A percentile compares a stretch with the other conserved stretches of the same genome.
phyloP scores from a whole-genome alignment of 2,329 filamentous ascomycete genomes.

The Canariomyces notabilis region DNA sequence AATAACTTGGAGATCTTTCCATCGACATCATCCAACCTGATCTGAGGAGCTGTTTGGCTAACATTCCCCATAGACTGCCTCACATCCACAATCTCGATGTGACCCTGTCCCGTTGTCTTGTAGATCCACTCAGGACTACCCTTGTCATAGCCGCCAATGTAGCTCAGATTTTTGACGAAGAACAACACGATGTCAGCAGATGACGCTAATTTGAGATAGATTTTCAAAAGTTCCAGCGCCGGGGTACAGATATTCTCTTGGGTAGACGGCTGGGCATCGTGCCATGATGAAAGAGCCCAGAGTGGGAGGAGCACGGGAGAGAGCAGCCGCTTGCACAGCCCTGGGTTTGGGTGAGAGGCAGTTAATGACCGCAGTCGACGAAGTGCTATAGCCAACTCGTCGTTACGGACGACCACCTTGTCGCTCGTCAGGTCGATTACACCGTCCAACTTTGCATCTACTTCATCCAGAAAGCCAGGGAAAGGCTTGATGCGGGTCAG shows the following conservation, averaged over 20 bases:
- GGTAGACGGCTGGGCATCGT: conserved; percentile 28
- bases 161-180: conserved; percentile 52
- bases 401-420: conserved; percentile 41
- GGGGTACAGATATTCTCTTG: conserved; percentile 38
- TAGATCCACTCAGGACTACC: conserved; percentile 48
- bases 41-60: neutral
- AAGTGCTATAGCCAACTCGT: conserved; percentile 47
- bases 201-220: conserved; percentile 53
- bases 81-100: conserved; percentile 46
- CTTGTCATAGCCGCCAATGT: conserved; percentile 40
- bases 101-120: conserved; percentile 38
- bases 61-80: conserved; percentile 13
- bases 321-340: conserved; percentile 57
- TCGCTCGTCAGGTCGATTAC: conserved; percentile 43
- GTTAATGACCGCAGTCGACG: conserved; percentile 52
- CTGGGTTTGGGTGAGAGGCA: conserved; percentile 61
- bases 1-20: conserved; percentile 45
- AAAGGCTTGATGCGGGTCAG: conserved; percentile 21
- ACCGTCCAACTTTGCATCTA: conserved; percentile 29
- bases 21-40: conserved; percentile 40
- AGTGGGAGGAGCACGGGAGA: conserved; percentile 54
- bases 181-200: conserved; percentile 43
- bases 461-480: conserved; percentile 5
- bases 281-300: conserved; percentile 58
- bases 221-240: conserved; percentile 48